Percentiles rank a stretch among this genome's conserved stretches.
Evolutionary conservation across 208 protist species (phyloP).

Genomic region (Trypanosomatidae sp.): DNA sequence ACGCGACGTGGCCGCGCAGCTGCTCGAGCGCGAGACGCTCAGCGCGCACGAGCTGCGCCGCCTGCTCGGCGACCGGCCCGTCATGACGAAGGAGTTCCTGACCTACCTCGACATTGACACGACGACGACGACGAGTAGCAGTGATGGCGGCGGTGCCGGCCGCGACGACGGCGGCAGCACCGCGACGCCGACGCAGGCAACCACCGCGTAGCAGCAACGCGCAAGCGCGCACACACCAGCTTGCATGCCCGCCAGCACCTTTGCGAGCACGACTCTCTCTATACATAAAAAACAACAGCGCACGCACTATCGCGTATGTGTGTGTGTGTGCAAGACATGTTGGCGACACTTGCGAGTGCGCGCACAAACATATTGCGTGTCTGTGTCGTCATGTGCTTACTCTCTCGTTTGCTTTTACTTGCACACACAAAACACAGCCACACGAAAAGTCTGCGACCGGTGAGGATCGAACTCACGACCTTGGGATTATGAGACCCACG

Average conservation of each 20-base stretch:
- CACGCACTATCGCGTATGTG: too few relatives aligned
- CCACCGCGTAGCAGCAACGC: background rate
- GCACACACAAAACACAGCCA: too few relatives aligned
- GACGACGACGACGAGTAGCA: background rate
- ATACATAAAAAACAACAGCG: too few relatives aligned
- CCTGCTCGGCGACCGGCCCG: slow-evolving; percentile 45
- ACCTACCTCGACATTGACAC: slow-evolving; percentile 59
- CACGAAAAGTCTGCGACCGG: slow-evolving; percentile 30
- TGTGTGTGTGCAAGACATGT: too few relatives aligned
- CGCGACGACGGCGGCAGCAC: background rate
- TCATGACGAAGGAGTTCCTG: slow-evolving; percentile 67
- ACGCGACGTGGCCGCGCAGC: slow-evolving; percentile 47
- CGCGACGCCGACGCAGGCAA: background rate
- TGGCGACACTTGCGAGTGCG: too few relatives aligned
- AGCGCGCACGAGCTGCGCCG: slow-evolving; percentile 68
- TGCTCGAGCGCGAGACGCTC: slow-evolving; percentile 79
- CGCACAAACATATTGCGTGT: too few relatives aligned
- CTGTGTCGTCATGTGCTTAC: too few relatives aligned
- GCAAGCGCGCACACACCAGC: too few relatives aligned
- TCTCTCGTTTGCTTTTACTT: too few relatives aligned
- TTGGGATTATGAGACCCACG: slow-evolving; percentile 93
- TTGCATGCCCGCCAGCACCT: too few relatives aligned
- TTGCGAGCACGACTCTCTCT: too few relatives aligned
- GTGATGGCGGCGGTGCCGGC: background rate
- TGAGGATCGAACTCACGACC: slow-evolving; percentile 90